Percentiles rank a stretch among this genome's conserved stretches.
Conservation (phyloP, 1,284 basidiomycete genomes). For the Gomphus sp. region DNA sequence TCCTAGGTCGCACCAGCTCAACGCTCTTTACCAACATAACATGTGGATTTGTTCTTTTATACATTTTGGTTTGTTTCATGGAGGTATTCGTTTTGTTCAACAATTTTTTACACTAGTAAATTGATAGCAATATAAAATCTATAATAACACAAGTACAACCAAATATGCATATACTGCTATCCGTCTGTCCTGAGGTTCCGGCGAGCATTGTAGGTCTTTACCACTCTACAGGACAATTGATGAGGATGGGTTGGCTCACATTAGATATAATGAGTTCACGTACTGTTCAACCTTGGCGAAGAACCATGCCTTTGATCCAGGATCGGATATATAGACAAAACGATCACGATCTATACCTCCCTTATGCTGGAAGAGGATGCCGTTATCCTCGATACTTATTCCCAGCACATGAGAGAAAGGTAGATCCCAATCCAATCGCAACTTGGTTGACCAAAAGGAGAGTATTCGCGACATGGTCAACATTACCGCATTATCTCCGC, state of each 20-base stretch:
- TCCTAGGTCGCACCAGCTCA: not conserved
- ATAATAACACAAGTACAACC: not conserved
- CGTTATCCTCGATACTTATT: conserved; percentile 82
- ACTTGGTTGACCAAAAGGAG: conserved; percentile 78
- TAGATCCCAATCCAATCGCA: conserved; percentile 89
- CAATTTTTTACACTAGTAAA: not conserved
- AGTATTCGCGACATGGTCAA: conserved; percentile 75
- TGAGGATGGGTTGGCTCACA: not conserved
- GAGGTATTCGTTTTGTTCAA: not conserved
- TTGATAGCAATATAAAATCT: not conserved
- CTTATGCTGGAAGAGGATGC: conserved; percentile 80
- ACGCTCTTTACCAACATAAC: not conserved
- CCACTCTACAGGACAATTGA: conserved; percentile 32
- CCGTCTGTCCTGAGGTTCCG: conserved; percentile 21
- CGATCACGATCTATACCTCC: conserved; percentile 61
- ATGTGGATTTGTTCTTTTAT: not conserved
- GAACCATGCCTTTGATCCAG: conserved; percentile 67
- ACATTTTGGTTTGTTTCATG: not conserved
- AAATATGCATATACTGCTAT: not conserved
- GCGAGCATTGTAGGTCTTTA: conserved; percentile 63
- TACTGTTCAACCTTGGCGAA: conserved; percentile 50
- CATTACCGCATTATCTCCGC: conserved; percentile 77
- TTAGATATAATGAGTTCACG: not conserved
- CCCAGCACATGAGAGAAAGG: conserved; percentile 82
- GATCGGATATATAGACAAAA: conserved; percentile 70